These are phyloP conservation scores for Penicillium desertorum DNA, from an alignment of 495 filamentous ascomycete genomes.

Conservation along the genomic window DNA sequence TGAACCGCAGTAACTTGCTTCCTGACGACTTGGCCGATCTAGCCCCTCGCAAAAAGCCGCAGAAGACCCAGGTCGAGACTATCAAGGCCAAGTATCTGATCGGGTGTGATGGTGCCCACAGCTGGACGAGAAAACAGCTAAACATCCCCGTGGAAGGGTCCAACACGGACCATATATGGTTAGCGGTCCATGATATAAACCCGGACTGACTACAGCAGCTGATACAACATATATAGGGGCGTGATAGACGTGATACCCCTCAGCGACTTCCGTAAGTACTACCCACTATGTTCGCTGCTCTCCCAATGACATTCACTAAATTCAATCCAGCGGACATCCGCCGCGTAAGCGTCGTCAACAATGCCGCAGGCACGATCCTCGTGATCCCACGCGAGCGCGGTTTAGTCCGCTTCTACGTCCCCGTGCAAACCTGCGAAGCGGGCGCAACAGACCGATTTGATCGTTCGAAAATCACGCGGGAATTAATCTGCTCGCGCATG, in stretches of 20 bases:
- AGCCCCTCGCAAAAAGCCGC: slow-evolving; percentile 32
- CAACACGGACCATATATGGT: slow-evolving; percentile 61
- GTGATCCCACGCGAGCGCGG: slow-evolving; percentile 67
- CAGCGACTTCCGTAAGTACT: slow-evolving; percentile 56
- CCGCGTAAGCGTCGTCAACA: slow-evolving; percentile 58
- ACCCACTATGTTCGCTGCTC: not conserved
- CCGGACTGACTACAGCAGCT: no score
- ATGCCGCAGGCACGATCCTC: slow-evolving; percentile 61
- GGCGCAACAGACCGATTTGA: slow-evolving; percentile 31
- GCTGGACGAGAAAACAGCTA: slow-evolving; percentile 59
- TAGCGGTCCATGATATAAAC: not conserved
- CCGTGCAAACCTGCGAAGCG: slow-evolving; percentile 47
- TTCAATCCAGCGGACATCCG: slow-evolving; percentile 56
- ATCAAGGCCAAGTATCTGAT: slow-evolving; percentile 64
- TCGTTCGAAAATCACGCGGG: slow-evolving; percentile 57
- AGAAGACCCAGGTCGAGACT: slow-evolving; percentile 36
- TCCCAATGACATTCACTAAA: not conserved
- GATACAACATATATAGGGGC: slow-evolving; percentile 40
- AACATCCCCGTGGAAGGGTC: slow-evolving; percentile 57
- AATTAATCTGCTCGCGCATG: slow-evolving; percentile 57
- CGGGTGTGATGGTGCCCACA: slow-evolving; percentile 66
- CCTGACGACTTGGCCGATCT: slow-evolving; percentile 59
- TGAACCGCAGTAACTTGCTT: slow-evolving; percentile 51
- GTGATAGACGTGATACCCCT: slow-evolving; percentile 66
- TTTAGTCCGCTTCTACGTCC: slow-evolving; percentile 68